Conservation (phyloP, 1,284 basidiomycete species). For the Coniferiporia weirii region DNA sequence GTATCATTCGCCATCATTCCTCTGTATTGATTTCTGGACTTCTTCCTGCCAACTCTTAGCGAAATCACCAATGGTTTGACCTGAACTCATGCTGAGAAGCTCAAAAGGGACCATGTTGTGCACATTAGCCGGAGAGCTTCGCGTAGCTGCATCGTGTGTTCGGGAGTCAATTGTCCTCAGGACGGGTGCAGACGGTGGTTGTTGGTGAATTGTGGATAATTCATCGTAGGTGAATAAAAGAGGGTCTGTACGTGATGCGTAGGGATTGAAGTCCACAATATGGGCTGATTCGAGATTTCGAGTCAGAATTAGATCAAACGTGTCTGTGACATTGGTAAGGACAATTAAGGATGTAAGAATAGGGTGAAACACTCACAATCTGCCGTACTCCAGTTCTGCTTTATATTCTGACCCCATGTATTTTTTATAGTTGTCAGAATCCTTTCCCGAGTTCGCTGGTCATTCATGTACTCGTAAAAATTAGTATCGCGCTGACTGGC, state of each 20-base stretch:
- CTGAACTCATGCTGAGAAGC: constrained; percentile 73
- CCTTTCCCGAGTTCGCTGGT: constrained; percentile 45
- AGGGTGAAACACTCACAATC: constrained; percentile 54
- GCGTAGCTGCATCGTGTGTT: constrained; percentile 58
- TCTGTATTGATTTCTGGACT: constrained; percentile 36
- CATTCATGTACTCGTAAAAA: constrained; percentile 83
- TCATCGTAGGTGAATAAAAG: constrained; percentile 85
- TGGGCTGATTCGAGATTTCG: constrained; percentile 71
- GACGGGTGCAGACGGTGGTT: constrained; percentile 33
- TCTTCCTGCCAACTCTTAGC: constrained; percentile 59
- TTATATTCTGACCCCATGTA: constrained; percentile 70
- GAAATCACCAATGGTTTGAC: constrained; percentile 71
- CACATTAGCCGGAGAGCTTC: constrained; percentile 70
- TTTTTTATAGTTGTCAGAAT: constrained; percentile 50
- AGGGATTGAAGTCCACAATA: constrained; percentile 90
- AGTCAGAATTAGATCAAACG: constrained; percentile 84
- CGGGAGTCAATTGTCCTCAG: constrained; percentile 71
- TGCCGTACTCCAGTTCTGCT: constrained; percentile 51
- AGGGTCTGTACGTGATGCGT: constrained; percentile 78
- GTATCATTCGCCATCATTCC: not conserved
- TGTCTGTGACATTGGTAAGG: constrained; percentile 43
- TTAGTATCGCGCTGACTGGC: constrained; percentile 89
- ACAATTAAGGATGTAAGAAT: not conserved
- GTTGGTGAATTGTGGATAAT: constrained; percentile 42
- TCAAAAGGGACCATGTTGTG: constrained; percentile 94